phyloP scores from a whole-genome alignment of 768 basidiomycete species.

The Boletus subparvulus region DNA sequence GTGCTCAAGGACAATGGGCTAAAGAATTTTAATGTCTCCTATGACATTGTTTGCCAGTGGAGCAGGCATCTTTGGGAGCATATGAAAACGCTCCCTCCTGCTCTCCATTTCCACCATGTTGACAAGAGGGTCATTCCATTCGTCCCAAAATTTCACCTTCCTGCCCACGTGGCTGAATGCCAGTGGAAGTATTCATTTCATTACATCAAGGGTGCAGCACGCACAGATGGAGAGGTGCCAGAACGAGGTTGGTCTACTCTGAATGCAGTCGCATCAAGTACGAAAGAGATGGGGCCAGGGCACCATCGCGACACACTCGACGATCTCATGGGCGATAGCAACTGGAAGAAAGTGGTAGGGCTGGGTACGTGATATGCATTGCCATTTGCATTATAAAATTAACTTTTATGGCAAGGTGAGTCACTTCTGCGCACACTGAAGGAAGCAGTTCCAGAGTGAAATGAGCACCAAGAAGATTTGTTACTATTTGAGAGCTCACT shows the following conservation, averaged over 20 bases:
- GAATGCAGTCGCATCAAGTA: constrained; percentile 16
- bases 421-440: background rate
- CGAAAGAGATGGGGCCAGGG: constrained; percentile 36
- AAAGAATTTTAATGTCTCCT: background rate
- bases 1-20: too few relatives aligned
- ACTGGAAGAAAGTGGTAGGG: constrained; percentile 35
- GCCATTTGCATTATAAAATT: too few relatives aligned
- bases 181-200: constrained; percentile 33
- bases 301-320: constrained; percentile 36
- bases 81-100: too few relatives aligned
- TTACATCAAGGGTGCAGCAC: constrained; percentile 3
- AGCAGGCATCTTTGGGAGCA: too few relatives aligned
- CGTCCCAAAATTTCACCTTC: constrained; percentile 41
- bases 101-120: too few relatives aligned
- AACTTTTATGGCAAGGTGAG: too few relatives aligned
- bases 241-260: constrained; percentile 39
- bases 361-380: constrained; percentile 24
- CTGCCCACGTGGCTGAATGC: constrained; percentile 32
- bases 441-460: constrained; percentile 4
- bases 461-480: constrained; percentile 6
- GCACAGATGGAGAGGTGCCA: constrained; percentile 30
- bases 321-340: constrained; percentile 35
- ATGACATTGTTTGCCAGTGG: background rate
- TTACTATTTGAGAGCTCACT: background rate
- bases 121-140: background rate